phyloP scores from a whole-genome alignment of 1,284 basidiomycete genomes.

The Cerioporus squamosus region DNA sequence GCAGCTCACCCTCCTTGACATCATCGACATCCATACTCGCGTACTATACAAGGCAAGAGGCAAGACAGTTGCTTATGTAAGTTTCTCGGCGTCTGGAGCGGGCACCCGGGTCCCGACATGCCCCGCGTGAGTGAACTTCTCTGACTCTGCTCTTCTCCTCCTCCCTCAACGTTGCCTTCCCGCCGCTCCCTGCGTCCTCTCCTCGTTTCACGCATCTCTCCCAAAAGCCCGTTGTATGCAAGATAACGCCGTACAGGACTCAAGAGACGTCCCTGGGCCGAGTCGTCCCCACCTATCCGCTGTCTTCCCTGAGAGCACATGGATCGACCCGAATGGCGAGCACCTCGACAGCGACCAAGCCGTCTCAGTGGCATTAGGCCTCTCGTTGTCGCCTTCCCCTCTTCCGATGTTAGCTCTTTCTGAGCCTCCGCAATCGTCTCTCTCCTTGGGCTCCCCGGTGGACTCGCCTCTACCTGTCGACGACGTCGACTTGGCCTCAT shows the following conservation, averaged over 20 bases:
- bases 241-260: not conserved
- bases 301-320: not conserved
- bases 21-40: no score
- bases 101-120: no score
- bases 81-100: no score
- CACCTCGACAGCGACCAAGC: slow-evolving; percentile 15
- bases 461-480: slow-evolving; percentile 19
- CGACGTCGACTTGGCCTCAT: slow-evolving; percentile 41
- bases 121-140: not conserved
- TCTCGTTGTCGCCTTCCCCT: slow-evolving; percentile 10
- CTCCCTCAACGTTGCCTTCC: not conserved
- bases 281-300: not conserved
- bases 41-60: no score
- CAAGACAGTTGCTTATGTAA: no score
- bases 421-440: slow-evolving; percentile 3
- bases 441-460: slow-evolving; percentile 5
- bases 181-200: not conserved
- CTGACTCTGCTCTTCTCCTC: not conserved
- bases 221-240: not conserved
- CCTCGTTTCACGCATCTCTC: not conserved
- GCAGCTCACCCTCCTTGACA: no score
- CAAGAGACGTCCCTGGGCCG: not conserved
- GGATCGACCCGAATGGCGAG: not conserved
- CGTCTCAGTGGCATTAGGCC: slow-evolving; percentile 9
- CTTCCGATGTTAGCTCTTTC: slow-evolving; percentile 12